phyloP scores from a whole-genome alignment of 2,329 filamentous ascomycete species.

The Dactylellina drechsleri region DNA sequence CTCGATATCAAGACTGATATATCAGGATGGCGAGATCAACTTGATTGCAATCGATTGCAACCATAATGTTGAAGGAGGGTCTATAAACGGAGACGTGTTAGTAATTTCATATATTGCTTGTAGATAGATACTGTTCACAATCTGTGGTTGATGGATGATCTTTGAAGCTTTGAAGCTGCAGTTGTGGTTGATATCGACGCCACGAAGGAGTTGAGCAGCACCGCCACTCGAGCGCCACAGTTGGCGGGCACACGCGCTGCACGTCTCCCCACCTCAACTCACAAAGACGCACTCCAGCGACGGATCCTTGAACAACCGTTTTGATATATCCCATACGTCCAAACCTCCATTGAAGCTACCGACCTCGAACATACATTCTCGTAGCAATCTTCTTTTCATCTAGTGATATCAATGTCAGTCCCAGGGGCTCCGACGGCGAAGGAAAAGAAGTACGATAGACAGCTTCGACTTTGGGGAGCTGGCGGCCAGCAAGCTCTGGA shows the following conservation, averaged over 20 bases:
- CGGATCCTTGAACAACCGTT: slow-evolving; percentile 18
- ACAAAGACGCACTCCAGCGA: slow-evolving; percentile 33
- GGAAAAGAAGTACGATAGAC: slow-evolving; percentile 84
- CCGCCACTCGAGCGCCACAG: slow-evolving; percentile 34
- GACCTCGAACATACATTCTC: not conserved
- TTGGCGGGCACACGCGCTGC: slow-evolving; percentile 42
- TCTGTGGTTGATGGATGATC: no score
- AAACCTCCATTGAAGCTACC: not conserved
- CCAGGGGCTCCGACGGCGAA: slow-evolving; percentile 57
- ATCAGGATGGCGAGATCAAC: no score
- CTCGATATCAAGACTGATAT: no score
- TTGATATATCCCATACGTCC: not conserved
- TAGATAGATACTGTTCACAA: no score
- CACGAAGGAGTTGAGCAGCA: not conserved
- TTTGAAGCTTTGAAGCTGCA: no score
- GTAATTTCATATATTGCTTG: no score
- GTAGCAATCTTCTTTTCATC: not conserved
- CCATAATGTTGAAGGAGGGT: no score
- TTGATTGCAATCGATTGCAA: no score
- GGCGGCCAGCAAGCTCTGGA: slow-evolving; percentile 90
- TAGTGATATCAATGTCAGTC: slow-evolving; percentile 33
- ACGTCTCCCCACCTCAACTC: slow-evolving; percentile 53
- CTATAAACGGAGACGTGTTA: no score
- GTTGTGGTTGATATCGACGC: not conserved
- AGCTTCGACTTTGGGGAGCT: slow-evolving; percentile 93